phyloP scores from a whole-genome alignment of 495 filamentous ascomycete genomes.

The Tuber microsphaerosporum region DNA sequence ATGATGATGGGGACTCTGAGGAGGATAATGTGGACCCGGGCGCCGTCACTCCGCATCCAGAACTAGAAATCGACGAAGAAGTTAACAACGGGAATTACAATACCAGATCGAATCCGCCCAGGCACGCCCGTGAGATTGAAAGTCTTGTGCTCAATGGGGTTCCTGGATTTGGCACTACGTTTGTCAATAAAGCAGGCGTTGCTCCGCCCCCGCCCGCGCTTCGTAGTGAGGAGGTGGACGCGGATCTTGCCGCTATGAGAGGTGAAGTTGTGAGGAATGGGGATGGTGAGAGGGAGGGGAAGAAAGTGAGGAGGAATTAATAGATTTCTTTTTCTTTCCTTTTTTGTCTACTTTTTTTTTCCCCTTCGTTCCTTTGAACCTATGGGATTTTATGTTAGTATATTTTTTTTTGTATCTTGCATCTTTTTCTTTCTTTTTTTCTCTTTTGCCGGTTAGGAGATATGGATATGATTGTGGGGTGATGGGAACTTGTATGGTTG shows the following conservation, averaged over 20 bases:
- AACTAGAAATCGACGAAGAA: not conserved
- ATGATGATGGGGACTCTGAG: conserved; percentile 35
- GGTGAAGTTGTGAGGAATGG: conserved; percentile 13
- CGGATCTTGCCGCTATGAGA: conserved; percentile 34
- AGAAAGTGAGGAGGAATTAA: not conserved
- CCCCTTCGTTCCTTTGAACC: not conserved
- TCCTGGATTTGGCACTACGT: conserved; percentile 35
- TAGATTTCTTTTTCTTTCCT: not conserved
- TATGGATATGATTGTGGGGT: not conserved
- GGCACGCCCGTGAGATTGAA: conserved; percentile 34
- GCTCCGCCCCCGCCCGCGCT: conserved; percentile 35
- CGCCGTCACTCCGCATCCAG: conserved; percentile 10
- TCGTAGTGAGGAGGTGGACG: conserved; percentile 32
- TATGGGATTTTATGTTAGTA: not conserved
- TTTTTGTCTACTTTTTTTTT: not conserved
- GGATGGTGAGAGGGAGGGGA: conserved; percentile 1
- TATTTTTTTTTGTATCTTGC: not conserved
- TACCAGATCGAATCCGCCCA: conserved; percentile 30
- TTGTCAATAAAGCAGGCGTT: conserved; percentile 37
- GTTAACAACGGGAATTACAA: not conserved
- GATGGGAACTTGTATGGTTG: not conserved
- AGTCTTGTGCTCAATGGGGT: conserved; percentile 28
- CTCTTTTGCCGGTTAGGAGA: not conserved
- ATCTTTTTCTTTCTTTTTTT: not conserved
- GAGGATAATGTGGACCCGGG: conserved; percentile 20